A percentile compares a stretch with the other conserved stretches of the same genome.
phyloP scores from a whole-genome alignment of 1,284 basidiomycete species.

The Melampsora abietis-canadensis region DNA sequence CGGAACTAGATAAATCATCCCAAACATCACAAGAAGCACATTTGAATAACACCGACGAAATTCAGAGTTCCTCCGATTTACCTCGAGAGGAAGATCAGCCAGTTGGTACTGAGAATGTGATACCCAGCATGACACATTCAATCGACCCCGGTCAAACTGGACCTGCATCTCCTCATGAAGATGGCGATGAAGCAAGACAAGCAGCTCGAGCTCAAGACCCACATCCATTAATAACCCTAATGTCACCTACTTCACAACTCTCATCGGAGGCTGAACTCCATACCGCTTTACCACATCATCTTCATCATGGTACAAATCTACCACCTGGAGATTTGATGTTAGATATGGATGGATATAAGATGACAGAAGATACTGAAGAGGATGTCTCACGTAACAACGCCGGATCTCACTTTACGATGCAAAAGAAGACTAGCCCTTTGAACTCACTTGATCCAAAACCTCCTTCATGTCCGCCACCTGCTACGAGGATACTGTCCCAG shows the following conservation, averaged over 20 bases:
- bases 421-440: too few species aligned
- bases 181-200: constrained; percentile 7
- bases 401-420: constrained; percentile 14
- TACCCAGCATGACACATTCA: not conserved
- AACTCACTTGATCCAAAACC: not conserved
- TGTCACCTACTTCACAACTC: constrained; percentile 4
- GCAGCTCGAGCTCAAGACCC: not conserved
- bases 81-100: not conserved
- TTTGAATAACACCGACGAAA: not conserved
- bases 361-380: constrained; percentile 15
- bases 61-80: not conserved
- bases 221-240: not conserved
- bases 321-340: constrained; percentile 31
- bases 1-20: not conserved
- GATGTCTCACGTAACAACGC: not conserved
- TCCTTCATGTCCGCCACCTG: not conserved
- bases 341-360: constrained; percentile 41
- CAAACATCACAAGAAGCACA: not conserved
- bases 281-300: constrained; percentile 1
- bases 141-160: not conserved
- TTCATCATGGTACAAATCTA: constrained; percentile 9
- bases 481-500: not conserved
- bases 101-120: not conserved
- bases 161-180: constrained; percentile 5
- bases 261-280: constrained; percentile 5